These are phyloP conservation scores for Taiozyma sp. DNA, from an alignment of 1,139 yeast species.

Conservation along the genomic window DNA sequence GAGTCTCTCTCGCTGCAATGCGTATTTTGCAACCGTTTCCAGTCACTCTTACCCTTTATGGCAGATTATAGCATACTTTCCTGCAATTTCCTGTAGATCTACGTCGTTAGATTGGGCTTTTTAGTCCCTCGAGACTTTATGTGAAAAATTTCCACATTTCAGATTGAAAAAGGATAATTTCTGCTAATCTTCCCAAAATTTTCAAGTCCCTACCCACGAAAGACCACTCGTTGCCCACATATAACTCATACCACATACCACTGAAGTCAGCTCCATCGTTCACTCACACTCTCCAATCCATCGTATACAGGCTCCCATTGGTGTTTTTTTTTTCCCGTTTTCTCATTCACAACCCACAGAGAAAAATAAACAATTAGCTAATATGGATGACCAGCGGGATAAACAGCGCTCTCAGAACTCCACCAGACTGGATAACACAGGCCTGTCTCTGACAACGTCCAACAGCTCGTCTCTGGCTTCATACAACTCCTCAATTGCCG, in stretches of 20 bases:
- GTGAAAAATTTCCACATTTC: background rate
- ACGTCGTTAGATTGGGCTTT: background rate
- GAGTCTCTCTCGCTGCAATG: background rate
- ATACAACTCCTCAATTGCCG: conserved; percentile 17
- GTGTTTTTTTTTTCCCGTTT: background rate
- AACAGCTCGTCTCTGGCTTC: conserved; percentile 19
- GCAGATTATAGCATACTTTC: background rate
- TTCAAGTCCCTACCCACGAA: background rate
- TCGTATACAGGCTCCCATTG: background rate
- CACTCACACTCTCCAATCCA: too few relatives aligned
- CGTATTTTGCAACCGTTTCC: background rate
- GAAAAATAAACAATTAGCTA: background rate
- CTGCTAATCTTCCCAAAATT: background rate
- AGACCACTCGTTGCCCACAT: background rate
- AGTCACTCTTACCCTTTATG: background rate
- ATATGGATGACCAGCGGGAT: background rate
- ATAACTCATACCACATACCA: background rate
- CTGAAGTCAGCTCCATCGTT: background rate
- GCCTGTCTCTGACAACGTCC: conserved; percentile 13
- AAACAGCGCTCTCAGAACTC: background rate
- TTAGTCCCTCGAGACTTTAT: background rate
- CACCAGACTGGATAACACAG: conserved; percentile 8
- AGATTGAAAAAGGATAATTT: background rate
- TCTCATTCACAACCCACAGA: background rate
- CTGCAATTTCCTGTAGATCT: background rate